phyloP scores from a whole-genome alignment of 1,284 basidiomycete species.

The Lentinus polychrous region DNA sequence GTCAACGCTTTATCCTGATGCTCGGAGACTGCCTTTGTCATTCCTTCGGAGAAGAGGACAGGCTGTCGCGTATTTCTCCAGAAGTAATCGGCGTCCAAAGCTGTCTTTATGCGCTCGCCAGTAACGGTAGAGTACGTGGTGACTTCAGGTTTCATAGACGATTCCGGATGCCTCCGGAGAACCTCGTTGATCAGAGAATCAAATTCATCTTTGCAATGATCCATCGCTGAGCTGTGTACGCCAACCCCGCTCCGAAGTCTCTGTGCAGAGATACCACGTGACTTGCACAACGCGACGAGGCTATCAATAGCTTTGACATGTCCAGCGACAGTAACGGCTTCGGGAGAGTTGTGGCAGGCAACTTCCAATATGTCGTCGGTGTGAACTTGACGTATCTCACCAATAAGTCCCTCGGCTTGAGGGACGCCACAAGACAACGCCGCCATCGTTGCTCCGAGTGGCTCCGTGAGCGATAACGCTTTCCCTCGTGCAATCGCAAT shows the following conservation, averaged over 20 bases:
- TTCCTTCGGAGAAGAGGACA: slow-evolving; percentile 25
- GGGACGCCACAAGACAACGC: slow-evolving; percentile 29
- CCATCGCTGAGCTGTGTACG: slow-evolving; percentile 29
- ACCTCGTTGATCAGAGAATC: slow-evolving; percentile 16
- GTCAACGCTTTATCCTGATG: slow-evolving; percentile 13
- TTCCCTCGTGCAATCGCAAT: slow-evolving; percentile 31
- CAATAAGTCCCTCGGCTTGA: slow-evolving; percentile 21
- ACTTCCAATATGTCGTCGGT: slow-evolving; percentile 23
- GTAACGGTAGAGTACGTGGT: slow-evolving; percentile 21
- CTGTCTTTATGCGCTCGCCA: slow-evolving; percentile 14
- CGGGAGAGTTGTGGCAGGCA: slow-evolving; percentile 32
- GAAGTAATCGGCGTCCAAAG: slow-evolving; percentile 25
- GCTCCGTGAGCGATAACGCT: slow-evolving; percentile 28
- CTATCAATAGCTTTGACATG: slow-evolving; percentile 18
- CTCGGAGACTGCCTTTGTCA: slow-evolving; percentile 15
- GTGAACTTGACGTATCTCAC: slow-evolving; percentile 8
- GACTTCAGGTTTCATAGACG: slow-evolving; percentile 9
- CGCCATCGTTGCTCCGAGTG: slow-evolving; percentile 33
- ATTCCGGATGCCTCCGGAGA: slow-evolving; percentile 14
- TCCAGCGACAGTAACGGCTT: slow-evolving; percentile 30
- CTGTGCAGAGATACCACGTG: slow-evolving; percentile 26
- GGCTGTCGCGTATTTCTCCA: slow-evolving; percentile 28
- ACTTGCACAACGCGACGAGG: slow-evolving; percentile 11
- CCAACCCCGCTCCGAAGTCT: slow-evolving; percentile 26
- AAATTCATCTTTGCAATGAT: slow-evolving; percentile 18